A percentile compares a stretch with the other conserved stretches of the same genome.
These are phyloP conservation scores for Myochromella boudieri DNA, from an alignment of 768 basidiomycete species.

Conservation along the genomic window DNA sequence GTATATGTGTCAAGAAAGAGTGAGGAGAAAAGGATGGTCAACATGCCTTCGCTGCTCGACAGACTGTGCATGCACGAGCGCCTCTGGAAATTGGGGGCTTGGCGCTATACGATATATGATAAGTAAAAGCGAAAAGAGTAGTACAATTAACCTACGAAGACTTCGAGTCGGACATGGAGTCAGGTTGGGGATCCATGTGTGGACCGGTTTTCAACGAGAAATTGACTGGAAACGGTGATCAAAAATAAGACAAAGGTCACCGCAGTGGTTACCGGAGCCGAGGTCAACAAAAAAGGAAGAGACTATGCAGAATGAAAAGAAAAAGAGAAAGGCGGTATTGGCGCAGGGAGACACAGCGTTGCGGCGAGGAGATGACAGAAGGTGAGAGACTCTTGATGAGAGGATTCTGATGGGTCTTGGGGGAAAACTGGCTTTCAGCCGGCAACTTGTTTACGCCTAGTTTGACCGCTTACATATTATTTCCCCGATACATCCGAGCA, in stretches of 20 bases:
- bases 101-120: slow-evolving; percentile 20
- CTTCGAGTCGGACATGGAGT: slow-evolving; percentile 32
- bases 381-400: slow-evolving; percentile 18
- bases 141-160: slow-evolving; percentile 25
- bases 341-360: too few relatives aligned
- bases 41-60: slow-evolving; percentile 76
- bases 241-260: slow-evolving; percentile 28
- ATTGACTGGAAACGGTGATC: slow-evolving; percentile 37
- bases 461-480: slow-evolving; percentile 31
- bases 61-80: slow-evolving; percentile 78
- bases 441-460: slow-evolving; percentile 35
- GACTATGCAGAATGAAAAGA: slow-evolving; percentile 2
- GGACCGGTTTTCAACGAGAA: slow-evolving; percentile 34
- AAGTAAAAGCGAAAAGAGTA: slow-evolving; percentile 2
- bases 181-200: slow-evolving; percentile 39
- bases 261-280: slow-evolving; percentile 15
- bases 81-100: slow-evolving; percentile 54
- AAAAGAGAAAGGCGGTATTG: too few relatives aligned
- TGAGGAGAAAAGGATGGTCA: slow-evolving; percentile 12
- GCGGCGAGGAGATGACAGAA: slow-evolving; percentile 10
- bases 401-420: slow-evolving; percentile 13
- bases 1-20: slow-evolving; percentile 16
- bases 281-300: slow-evolving; percentile 5
- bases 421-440: slow-evolving; percentile 20
- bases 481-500: slow-evolving; percentile 22